phyloP scores from a whole-genome alignment of 768 basidiomycete genomes.

The Hypholoma sublateritium region DNA sequence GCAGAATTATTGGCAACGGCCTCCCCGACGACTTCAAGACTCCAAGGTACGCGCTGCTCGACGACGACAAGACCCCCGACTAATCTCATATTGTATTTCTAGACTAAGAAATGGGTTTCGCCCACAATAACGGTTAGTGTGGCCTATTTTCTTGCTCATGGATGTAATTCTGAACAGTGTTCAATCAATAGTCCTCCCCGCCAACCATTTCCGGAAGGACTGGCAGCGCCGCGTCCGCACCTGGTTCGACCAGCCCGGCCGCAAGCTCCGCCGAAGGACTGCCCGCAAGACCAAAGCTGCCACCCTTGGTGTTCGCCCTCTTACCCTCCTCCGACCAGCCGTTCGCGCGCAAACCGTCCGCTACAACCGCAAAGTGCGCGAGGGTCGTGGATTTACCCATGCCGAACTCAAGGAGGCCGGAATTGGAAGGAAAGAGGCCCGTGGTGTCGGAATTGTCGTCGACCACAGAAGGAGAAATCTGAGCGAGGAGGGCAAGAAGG shows the following conservation, averaged over 20 bases:
- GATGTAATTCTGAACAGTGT: slow-evolving; percentile 8
- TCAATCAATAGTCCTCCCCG: slow-evolving; percentile 69
- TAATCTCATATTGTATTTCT: slow-evolving; percentile 10
- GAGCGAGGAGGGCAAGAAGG: slow-evolving; percentile 93
- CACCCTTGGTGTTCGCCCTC: slow-evolving; percentile 87
- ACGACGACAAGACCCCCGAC: slow-evolving; percentile 14
- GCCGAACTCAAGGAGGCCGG: slow-evolving; percentile 96
- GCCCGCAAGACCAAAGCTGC: slow-evolving; percentile 92
- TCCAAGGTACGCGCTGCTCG: slow-evolving; percentile 34
- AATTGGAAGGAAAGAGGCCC: slow-evolving; percentile 89
- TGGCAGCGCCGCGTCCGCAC: slow-evolving; percentile 97
- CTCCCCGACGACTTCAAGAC: slow-evolving; percentile 48
- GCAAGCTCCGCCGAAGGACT: slow-evolving; percentile 92
- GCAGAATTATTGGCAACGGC: slow-evolving; percentile 35
- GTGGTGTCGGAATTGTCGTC: slow-evolving; percentile 90
- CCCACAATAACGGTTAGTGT: slow-evolving; percentile 75
- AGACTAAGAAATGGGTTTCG: slow-evolving; percentile 74
- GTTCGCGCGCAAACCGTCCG: slow-evolving; percentile 95
- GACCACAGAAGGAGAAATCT: slow-evolving; percentile 96
- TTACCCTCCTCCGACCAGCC: slow-evolving; percentile 90
- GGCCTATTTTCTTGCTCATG: neutral
- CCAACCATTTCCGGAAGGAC: slow-evolving; percentile 97
- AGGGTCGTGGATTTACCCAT: slow-evolving; percentile 95
- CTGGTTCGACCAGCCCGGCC: slow-evolving; percentile 99
- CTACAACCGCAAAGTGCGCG: slow-evolving; percentile 97